Percentiles rank a stretch among this genome's conserved stretches.
Evolutionary conservation across 164 flowering plant species (phyloP).

Genomic region (Pachysandra terminalis): DNA sequence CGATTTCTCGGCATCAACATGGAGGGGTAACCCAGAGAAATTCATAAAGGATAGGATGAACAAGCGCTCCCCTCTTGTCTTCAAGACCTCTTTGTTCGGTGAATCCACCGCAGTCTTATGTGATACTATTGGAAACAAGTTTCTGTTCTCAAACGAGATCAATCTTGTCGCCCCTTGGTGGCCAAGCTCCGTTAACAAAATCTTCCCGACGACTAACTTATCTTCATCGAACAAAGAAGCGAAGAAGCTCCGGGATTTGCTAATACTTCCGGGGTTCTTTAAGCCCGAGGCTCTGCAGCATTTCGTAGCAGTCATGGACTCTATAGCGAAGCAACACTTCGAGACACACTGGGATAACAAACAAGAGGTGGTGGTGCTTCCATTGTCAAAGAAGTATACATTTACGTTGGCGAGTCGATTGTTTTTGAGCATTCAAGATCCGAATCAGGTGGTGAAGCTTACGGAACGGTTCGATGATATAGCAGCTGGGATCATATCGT

Average conservation of each 20-base stretch:
- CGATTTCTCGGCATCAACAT: neutral
- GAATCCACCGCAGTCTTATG: slow-evolving; percentile 2
- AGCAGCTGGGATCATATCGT: neutral
- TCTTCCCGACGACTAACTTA: neutral
- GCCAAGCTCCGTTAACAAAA: slow-evolving; percentile 5
- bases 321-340: neutral
- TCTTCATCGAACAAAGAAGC: neutral
- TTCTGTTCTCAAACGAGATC: slow-evolving; percentile 11
- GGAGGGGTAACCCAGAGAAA: slow-evolving; percentile 4
- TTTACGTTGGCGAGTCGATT: slow-evolving; percentile 5
- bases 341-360: too few species aligned
- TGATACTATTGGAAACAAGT: slow-evolving; percentile 2
- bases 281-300: slow-evolving; percentile 3
- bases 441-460: neutral
- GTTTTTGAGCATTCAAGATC: slow-evolving; percentile 1
- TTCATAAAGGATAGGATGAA: slow-evolving; percentile 7
- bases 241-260: neutral
- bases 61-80: slow-evolving; percentile 1
- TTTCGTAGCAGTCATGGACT: neutral
- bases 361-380: neutral
- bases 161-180: slow-evolving; percentile 14
- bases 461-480: neutral
- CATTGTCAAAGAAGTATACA: neutral
- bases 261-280: neutral
- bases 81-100: slow-evolving; percentile 5